Base-by-base conservation (phyloP, 108 stramenopile genomes). In the Cyclotella distinguenda region DNA sequence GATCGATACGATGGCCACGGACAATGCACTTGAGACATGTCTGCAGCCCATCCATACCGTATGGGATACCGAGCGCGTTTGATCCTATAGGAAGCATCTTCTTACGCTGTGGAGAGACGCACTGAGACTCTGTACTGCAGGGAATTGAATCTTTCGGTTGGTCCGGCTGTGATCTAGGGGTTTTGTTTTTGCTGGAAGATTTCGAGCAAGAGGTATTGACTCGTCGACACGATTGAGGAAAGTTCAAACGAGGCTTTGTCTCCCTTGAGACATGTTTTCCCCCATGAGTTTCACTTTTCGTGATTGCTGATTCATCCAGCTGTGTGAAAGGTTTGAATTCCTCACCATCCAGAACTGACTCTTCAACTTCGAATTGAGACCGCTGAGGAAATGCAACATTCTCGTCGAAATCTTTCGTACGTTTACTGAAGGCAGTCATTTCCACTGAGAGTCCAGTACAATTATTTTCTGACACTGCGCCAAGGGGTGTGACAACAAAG, bases 401-500 rank as follows among this genome's bases (percentile, higher is more conserved):
- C 1, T 35, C 35, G 23, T 39, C 38, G 25, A 21, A 22, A 31
- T 13, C 7, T 48, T 23, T 46, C 11, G 33, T 1, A 57, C 26
- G 59, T 25, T 70, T 60, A 40, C 68, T 60, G 28, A 39, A 43
- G 4, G 68, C 68, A 2, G 56, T 44, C 68, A 70, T 70, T 26
- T 46, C 59, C 30, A 70, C 68, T 16, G 56, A 60, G 15, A 60
- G 26, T 34, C 68, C 68, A 0, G 68, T 50, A 42, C 47, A 70
- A 40, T 44, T 59, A 16, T 43, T 47, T 52, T 70, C 68, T 43
- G 59, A 48, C 47, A 60, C 68, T 12, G 35, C 59, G 25, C 67
- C 67, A 11, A 70, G 42, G 19, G 68, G 68, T 13, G 68, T 70
- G 30, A 70, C 31, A 19, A 70, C 49, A 34, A 60, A 49, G n/a